A percentile compares a stretch with the other conserved stretches of the same genome.
These are phyloP conservation scores for Acanthamoeba healyi DNA, from an alignment of 208 protist genomes.

Conservation along the genomic window DNA sequence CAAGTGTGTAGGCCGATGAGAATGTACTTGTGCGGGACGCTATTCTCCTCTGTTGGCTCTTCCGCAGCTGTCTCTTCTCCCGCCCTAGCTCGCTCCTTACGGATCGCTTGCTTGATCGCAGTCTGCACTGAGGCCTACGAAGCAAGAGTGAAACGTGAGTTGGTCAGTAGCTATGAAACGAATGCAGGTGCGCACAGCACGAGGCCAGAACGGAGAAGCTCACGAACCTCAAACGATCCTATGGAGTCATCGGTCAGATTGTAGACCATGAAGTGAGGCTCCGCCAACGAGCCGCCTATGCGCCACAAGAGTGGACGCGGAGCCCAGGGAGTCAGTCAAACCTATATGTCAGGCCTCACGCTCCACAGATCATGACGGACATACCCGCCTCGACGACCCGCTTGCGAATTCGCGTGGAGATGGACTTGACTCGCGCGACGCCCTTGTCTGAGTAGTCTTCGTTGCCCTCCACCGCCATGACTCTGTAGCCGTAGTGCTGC, in stretches of 20 bases:
- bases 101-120: conserved; percentile 35
- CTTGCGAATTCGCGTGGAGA: conserved; percentile 4
- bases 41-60: background rate
- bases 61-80: background rate
- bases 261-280: conserved; percentile 65
- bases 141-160: background rate
- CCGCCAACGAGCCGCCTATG: conserved; percentile 1
- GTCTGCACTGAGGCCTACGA: background rate
- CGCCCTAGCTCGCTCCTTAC: background rate
- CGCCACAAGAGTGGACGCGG: no score
- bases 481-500: conserved; percentile 65
- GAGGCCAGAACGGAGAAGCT: no score
- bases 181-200: background rate
- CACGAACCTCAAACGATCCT: conserved; percentile 45
- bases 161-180: background rate
- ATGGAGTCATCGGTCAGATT: conserved; percentile 68
- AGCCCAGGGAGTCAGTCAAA: no score
- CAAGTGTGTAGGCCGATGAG: conserved; percentile 66
- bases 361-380: background rate
- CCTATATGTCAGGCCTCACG: no score
- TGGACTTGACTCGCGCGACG: conserved; percentile 14
- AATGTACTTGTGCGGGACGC: background rate
- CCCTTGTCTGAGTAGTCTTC: conserved; percentile 63
- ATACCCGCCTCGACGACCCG: background rate
- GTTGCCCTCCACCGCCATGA: conserved; percentile 70